Evolutionary conservation across 75 land plant genomes (phyloP), one percentile per base, ranked within the genome.

Genomic region (Pinus taeda): DNA sequence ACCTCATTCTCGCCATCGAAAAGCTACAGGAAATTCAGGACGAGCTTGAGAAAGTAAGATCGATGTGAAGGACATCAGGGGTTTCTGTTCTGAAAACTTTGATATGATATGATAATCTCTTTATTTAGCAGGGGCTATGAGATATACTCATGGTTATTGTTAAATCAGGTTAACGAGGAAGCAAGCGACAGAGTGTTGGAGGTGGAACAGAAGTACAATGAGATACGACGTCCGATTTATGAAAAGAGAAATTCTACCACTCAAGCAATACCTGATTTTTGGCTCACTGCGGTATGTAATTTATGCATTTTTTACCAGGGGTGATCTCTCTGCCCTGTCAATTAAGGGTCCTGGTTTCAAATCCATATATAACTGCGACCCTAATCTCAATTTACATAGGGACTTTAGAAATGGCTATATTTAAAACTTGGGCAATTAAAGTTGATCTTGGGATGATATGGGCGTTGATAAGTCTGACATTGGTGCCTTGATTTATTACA

Each of bases 21-120:
- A 93, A 93, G 84, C 80, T 95, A 69, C 98, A 95, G 87, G 96
- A 95, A 79, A 87, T 93, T 29, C 98, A 95, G 71, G 98, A 95
- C 49, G 96, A 93, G 72, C 88, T 95, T 64, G 98, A 95, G 59
- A 91, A 90, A 90, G 98, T 93, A 55, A 30, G 74, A 20, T 20
- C 11, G 55, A 49, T 49, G 55, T 49, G 2, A 9, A 49, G 55
- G 55, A 9, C 55, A 49, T 49, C 12, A 8, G 11, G 55, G 55
- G 55, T 30, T 36, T 26, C 30, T 71, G 57, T 49, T 49, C 55
- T 49, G 12, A 49, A 9, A 49, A 9, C 9, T 49, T 49, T 11
- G 55, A 49, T 49, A 49, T 49, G 55, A 49, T 49, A 49, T 49
- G 55, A 9, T 8, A 49, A 49, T 49, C 12, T 49, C 55, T 49